Conservation (phyloP, 2,329 filamentous ascomycete species). For the Polytolypa hystricis region DNA sequence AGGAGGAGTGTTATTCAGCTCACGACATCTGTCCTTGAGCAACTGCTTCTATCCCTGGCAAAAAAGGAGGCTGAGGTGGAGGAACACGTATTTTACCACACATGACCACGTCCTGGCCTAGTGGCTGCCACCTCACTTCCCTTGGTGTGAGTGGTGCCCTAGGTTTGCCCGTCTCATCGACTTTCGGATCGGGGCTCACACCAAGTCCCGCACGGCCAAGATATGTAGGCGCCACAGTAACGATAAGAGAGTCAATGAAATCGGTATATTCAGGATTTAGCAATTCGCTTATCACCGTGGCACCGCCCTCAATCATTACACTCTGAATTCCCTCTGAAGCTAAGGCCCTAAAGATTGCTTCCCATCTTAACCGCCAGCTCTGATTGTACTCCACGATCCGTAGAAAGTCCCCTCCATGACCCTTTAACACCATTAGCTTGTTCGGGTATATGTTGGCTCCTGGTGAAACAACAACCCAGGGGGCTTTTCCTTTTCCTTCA, state of each 20-base stretch:
- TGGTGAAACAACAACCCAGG: conserved; percentile 55
- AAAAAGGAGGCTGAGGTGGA: conserved; percentile 9
- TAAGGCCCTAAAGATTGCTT: conserved; percentile 49
- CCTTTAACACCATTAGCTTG: conserved; percentile 35
- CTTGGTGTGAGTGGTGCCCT: conserved; percentile 54
- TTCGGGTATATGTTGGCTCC: conserved; percentile 35
- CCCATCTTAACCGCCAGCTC: conserved; percentile 50
- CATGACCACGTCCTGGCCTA: conserved; percentile 74
- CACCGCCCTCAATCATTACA: conserved; percentile 89
- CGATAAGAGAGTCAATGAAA: conserved; percentile 67
- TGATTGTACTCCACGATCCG: conserved; percentile 28
- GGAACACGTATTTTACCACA: conserved; percentile 50
- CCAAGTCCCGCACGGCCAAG: conserved; percentile 73
- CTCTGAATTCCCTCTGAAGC: conserved; percentile 53
- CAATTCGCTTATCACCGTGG: conserved; percentile 67
- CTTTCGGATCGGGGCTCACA: conserved; percentile 56
- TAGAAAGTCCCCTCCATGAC: conserved; percentile 37
- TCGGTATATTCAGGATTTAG: conserved; percentile 50
- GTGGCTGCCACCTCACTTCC: conserved; percentile 60
- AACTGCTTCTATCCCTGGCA: conserved; percentile 12
- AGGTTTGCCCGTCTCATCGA: conserved; percentile 40
- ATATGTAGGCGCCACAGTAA: conserved; percentile 84
- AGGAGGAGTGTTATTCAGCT: background rate
- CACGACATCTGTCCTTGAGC: conserved; percentile 7
- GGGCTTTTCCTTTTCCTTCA: conserved; percentile 57